Evolutionary conservation across 495 filamentous ascomycete genomes (phyloP).

Genomic region (Cryomyces antarcticus): DNA sequence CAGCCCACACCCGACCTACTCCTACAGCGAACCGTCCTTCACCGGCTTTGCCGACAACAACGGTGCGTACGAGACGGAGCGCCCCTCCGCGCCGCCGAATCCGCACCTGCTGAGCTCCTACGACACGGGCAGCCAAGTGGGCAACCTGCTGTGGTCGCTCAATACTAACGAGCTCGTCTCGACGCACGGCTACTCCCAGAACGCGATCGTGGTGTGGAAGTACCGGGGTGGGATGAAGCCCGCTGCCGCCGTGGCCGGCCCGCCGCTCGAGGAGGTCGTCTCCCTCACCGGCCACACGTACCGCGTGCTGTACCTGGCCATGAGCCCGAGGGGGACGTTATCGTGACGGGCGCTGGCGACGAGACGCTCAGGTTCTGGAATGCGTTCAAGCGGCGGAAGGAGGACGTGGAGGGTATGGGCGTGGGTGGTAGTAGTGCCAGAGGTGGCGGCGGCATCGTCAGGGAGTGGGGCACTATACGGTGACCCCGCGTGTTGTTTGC

Average conservation of each 20-base stretch:
- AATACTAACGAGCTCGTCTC: slow-evolving; percentile 94
- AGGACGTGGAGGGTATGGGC: background rate
- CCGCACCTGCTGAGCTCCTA: slow-evolving; percentile 10
- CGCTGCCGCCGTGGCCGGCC: slow-evolving; percentile 10
- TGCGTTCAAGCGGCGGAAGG: slow-evolving; percentile 54
- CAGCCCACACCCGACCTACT: background rate
- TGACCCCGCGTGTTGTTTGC: background rate
- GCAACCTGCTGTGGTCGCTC: slow-evolving; percentile 87
- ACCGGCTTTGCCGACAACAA: background rate
- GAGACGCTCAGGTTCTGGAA: slow-evolving; percentile 96
- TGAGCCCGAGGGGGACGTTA: slow-evolving; percentile 84
- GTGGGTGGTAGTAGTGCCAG: background rate
- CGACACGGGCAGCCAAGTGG: slow-evolving; percentile 92
- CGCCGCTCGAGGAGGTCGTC: slow-evolving; percentile 87
- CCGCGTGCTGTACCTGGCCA: slow-evolving; percentile 84
- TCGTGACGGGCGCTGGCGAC: slow-evolving; percentile 91
- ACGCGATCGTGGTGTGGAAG: slow-evolving; percentile 98
- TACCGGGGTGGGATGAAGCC: slow-evolving; percentile 23
- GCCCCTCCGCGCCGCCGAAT: slow-evolving; percentile 1
- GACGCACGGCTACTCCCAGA: slow-evolving; percentile 94
- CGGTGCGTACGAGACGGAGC: background rate
- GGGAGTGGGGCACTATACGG: background rate
- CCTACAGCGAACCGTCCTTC: background rate
- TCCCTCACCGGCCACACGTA: slow-evolving; percentile 92
- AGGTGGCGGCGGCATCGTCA: background rate